These are phyloP conservation scores for Pascua sp. DNA, from an alignment of 1,284 basidiomycete species.

Conservation along the genomic window DNA sequence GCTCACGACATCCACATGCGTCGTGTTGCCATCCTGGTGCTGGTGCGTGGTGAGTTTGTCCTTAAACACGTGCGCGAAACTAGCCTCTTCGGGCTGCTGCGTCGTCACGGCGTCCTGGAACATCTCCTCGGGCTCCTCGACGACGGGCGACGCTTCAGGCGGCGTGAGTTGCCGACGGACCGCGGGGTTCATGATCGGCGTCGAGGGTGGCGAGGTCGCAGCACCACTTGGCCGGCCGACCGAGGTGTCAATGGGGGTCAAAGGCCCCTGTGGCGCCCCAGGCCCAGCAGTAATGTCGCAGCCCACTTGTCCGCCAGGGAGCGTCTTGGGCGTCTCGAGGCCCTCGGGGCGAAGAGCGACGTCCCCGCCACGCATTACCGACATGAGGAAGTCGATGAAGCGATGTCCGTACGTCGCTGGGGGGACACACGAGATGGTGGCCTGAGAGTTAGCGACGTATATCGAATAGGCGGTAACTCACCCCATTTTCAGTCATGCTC, in stretches of 20 bases:
- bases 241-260: neutral
- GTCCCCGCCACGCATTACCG: conserved; percentile 77
- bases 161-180: neutral
- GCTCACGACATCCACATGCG: too few species aligned
- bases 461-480: conserved; percentile 35
- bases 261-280: neutral
- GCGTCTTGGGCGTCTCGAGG: conserved; percentile 16
- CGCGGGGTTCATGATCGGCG: neutral
- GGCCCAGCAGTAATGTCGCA: neutral
- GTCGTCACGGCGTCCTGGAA: neutral
- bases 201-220: too few species aligned
- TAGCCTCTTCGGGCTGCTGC: neutral
- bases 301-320: neutral
- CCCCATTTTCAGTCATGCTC: conserved; percentile 76
- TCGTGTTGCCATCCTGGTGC: too few species aligned
- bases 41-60: too few species aligned
- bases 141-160: neutral
- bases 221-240: neutral
- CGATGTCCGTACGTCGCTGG: conserved; percentile 78
- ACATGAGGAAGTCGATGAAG: conserved; percentile 82
- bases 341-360: conserved; percentile 34
- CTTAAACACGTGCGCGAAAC: too few species aligned
- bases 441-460: too few species aligned
- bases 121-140: neutral
- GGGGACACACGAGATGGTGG: conserved; percentile 83